These are phyloP conservation scores for Penicillium sp. DNA, from an alignment of 2,329 filamentous ascomycete genomes.

Conservation along the genomic window DNA sequence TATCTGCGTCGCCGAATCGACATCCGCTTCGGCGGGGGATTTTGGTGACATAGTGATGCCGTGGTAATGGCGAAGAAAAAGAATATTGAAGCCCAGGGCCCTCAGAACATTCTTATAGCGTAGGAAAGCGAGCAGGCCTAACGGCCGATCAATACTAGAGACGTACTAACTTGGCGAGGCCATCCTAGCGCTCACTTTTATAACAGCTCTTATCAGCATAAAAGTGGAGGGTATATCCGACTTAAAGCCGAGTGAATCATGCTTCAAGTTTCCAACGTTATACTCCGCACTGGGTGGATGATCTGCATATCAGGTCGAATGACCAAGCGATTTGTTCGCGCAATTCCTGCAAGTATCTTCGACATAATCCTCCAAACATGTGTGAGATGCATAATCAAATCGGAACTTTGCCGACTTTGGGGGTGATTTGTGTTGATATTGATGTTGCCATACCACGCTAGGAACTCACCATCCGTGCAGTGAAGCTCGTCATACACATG, in stretches of 20 bases:
- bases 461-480: slow-evolving; percentile 3
- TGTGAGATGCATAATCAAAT: neutral
- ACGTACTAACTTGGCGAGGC: neutral
- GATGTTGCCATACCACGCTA: slow-evolving; percentile 9
- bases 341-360: slow-evolving; percentile 15
- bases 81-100: neutral
- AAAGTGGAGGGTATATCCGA: neutral
- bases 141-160: neutral
- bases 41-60: slow-evolving; percentile 21
- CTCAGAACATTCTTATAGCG: neutral
- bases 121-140: neutral
- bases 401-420: neutral
- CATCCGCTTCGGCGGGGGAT: slow-evolving; percentile 14
- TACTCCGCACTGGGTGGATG: neutral
- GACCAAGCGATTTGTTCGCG: slow-evolving; percentile 8
- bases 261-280: neutral
- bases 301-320: slow-evolving; percentile 5
- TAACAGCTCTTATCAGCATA: neutral
- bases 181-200: neutral
- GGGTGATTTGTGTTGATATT: neutral
- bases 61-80: neutral
- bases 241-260: neutral
- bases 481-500: slow-evolving; percentile 17
- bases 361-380: neutral
- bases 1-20: slow-evolving; percentile 10